These are phyloP conservation scores for Phaeolepiota aurea DNA, from an alignment of 768 basidiomycete genomes.

Conservation along the genomic window DNA sequence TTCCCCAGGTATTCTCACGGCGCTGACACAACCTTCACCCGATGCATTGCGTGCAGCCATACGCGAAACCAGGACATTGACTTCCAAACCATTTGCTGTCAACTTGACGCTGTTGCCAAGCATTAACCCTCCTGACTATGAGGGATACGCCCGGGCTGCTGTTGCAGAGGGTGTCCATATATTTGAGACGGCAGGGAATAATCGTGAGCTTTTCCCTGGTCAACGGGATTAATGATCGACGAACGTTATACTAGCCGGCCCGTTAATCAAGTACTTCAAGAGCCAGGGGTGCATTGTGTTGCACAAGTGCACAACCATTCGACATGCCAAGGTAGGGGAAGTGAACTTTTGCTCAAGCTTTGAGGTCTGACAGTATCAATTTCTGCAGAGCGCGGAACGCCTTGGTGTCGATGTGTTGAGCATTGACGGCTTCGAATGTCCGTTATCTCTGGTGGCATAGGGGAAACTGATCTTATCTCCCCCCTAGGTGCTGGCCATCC, in stretches of 20 bases:
- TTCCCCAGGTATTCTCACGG: constrained; percentile 65
- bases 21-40: constrained; percentile 81
- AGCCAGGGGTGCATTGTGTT: constrained; percentile 69
- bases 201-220: constrained; percentile 43
- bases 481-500: constrained; percentile 81
- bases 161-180: constrained; percentile 84
- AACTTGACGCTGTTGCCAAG: constrained; percentile 83
- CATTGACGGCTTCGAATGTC: constrained; percentile 90
- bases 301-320: constrained; percentile 85
- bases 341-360: neutral
- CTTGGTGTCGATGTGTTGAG: constrained; percentile 83
- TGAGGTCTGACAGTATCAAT: neutral
- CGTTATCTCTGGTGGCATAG: constrained; percentile 9
- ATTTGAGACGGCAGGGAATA: constrained; percentile 91
- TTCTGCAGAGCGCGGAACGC: constrained; percentile 44
- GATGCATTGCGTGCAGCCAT: constrained; percentile 77
- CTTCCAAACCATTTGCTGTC: constrained; percentile 74
- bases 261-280: constrained; percentile 77
- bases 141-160: constrained; percentile 71
- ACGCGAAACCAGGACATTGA: constrained; percentile 61
- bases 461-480: constrained; percentile 4
- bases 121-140: constrained; percentile 89
- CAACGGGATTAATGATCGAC: neutral
- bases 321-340: constrained; percentile 66
- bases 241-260: constrained; percentile 46